A percentile compares a stretch with the other conserved stretches of the same genome.
Conservation (phyloP, 1,284 basidiomycete genomes). For the Ceratobasidium sp. region DNA sequence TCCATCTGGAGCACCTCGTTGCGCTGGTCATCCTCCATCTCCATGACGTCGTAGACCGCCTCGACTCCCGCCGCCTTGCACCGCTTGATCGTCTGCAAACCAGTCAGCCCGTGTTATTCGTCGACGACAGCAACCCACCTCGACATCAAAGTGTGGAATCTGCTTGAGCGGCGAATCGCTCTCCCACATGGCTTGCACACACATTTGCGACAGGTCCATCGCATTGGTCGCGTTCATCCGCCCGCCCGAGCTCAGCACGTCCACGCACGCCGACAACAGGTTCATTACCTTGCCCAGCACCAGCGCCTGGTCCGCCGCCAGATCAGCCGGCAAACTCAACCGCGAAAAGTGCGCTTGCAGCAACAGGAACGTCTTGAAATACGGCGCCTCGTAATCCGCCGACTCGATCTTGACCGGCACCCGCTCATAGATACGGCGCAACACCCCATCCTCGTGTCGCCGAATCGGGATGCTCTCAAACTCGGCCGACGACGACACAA, state of each 20-base stretch:
- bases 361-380: conserved; percentile 98
- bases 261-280: conserved; percentile 91
- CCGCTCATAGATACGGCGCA: conserved; percentile 94
- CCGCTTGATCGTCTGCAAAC: conserved; percentile 78
- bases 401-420: conserved; percentile 94
- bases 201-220: conserved; percentile 99
- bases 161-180: conserved; percentile 94
- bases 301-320: conserved; percentile 89
- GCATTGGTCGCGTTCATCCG: conserved; percentile 95
- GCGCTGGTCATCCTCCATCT: conserved; percentile 92
- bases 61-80: conserved; percentile 86
- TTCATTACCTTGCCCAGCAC: conserved; percentile 93
- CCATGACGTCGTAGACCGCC: conserved; percentile 96
- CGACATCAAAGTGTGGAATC: conserved; percentile 93
- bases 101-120: conserved; percentile 23
- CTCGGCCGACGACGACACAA: conserved; percentile 95
- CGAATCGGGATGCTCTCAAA: conserved; percentile 96
- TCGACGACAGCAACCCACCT: conserved; percentile 63
- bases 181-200: conserved; percentile 98
- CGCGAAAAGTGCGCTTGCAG: conserved; percentile 98
- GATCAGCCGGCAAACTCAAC: conserved; percentile 89
- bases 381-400: conserved; percentile 90
- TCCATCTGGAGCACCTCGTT: conserved; percentile 88
- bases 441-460: conserved; percentile 85
- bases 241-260: conserved; percentile 97